Evolutionary conservation across 108 stramenopile genomes (phyloP).

Genomic region (Cyclotella sp.): DNA sequence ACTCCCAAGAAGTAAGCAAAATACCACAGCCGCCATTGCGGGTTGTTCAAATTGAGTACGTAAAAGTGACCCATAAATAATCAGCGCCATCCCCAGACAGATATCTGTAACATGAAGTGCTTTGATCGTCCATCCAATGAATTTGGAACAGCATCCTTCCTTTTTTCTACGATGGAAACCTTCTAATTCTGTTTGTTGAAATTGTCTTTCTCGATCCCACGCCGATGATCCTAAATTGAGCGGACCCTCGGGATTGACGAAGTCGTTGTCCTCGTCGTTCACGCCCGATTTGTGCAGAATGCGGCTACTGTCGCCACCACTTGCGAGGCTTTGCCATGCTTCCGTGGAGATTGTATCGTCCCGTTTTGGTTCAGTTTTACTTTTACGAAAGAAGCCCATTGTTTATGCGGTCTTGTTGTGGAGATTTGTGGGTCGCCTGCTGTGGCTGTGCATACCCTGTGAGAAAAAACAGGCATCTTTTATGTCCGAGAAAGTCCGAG

Average conservation of each 20-base stretch:
- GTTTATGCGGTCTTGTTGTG: neutral
- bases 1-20: conserved; percentile 37
- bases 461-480: too few species aligned
- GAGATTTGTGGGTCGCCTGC: neutral
- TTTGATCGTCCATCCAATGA: neutral
- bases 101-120: conserved; percentile 35
- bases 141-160: conserved; percentile 30
- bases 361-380: neutral
- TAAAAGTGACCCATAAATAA: conserved; percentile 40
- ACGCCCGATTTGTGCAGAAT: neutral
- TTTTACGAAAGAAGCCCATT: conserved; percentile 32
- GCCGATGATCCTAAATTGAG: conserved; percentile 2
- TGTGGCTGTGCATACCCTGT: neutral
- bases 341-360: conserved; percentile 12
- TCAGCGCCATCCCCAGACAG: conserved; percentile 16
- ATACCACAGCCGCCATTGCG: conserved; percentile 40
- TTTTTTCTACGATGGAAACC: neutral
- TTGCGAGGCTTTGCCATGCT: conserved; percentile 31
- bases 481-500: too few species aligned
- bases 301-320: conserved; percentile 12
- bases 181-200: conserved; percentile 39
- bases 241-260: neutral
- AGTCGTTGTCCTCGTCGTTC: neutral
- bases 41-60: conserved; percentile 34
- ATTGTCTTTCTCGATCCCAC: conserved; percentile 34